These are phyloP conservation scores for Diaporthe amygdali DNA, from an alignment of 2,329 filamentous ascomycete species.

Conservation along the genomic window DNA sequence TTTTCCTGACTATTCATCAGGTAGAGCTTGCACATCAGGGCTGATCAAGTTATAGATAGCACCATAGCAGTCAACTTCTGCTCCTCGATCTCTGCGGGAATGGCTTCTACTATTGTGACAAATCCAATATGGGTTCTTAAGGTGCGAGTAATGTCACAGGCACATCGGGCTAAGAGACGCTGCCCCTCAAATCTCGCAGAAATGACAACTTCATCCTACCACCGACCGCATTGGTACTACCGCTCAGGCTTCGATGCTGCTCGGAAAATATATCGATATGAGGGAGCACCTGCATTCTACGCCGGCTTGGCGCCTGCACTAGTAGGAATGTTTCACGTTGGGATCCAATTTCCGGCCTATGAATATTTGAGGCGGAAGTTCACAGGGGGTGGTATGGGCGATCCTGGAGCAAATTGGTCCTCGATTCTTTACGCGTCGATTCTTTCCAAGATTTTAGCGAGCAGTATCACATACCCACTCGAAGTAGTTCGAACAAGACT, in stretches of 20 bases:
- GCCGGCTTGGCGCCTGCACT: slow-evolving; percentile 92
- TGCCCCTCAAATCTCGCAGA: slow-evolving; percentile 52
- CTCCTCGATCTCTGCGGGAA: slow-evolving; percentile 89
- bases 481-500: slow-evolving; percentile 95
- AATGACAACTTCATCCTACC: slow-evolving; percentile 59
- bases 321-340: slow-evolving; percentile 90
- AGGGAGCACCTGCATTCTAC: slow-evolving; percentile 91
- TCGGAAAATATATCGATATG: slow-evolving; percentile 91
- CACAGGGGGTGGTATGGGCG: slow-evolving; percentile 84
- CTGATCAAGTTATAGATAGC: slow-evolving; percentile 61
- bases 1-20: background rate
- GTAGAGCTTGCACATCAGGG: slow-evolving; percentile 11
- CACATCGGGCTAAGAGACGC: slow-evolving; percentile 49
- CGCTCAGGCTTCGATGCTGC: slow-evolving; percentile 87
- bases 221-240: slow-evolving; percentile 80
- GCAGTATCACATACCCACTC: slow-evolving; percentile 96
- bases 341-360: slow-evolving; percentile 98
- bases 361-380: slow-evolving; percentile 91
- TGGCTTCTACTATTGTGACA: slow-evolving; percentile 89
- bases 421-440: slow-evolving; percentile 90
- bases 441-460: slow-evolving; percentile 91
- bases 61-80: slow-evolving; percentile 81
- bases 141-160: slow-evolving; percentile 96
- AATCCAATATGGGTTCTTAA: slow-evolving; percentile 99
- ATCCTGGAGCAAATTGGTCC: slow-evolving; percentile 71